Conservation (phyloP, 192 early-diverging fungal genomes). For the Mortierella antarctica region DNA sequence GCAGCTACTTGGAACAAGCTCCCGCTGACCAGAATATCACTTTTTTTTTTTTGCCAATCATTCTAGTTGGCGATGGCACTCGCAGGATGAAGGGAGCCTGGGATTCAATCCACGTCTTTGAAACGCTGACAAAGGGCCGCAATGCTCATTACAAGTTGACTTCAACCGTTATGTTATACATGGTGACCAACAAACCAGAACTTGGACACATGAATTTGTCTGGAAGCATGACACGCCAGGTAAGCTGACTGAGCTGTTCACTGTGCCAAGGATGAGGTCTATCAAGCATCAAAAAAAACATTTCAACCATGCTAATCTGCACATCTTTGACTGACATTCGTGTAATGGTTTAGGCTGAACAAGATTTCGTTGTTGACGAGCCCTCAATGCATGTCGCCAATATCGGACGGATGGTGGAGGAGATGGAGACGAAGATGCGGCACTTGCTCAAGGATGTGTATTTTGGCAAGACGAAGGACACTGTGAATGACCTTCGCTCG, state of each 20-base stretch:
- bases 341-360: slow-evolving; percentile 71
- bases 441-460: slow-evolving; percentile 94
- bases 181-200: slow-evolving; percentile 75
- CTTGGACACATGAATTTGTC: slow-evolving; percentile 85
- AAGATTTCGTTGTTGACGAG: slow-evolving; percentile 83
- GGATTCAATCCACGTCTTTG: slow-evolving; percentile 99
- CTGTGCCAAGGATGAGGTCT: neutral
- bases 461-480: slow-evolving; percentile 94
- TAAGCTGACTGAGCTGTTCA: slow-evolving; percentile 28
- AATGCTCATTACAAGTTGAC: slow-evolving; percentile 96
- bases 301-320: neutral
- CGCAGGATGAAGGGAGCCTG: slow-evolving; percentile 89
- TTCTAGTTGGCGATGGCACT: slow-evolving; percentile 68
- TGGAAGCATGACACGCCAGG: slow-evolving; percentile 94
- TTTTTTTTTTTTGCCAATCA: slow-evolving; percentile 2
- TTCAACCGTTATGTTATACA: slow-evolving; percentile 95
- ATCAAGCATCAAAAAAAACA: neutral
- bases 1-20: neutral
- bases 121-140: slow-evolving; percentile 87
- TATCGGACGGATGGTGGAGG: slow-evolving; percentile 96
- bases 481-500: slow-evolving; percentile 92
- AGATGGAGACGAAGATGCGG: slow-evolving; percentile 98
- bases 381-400: slow-evolving; percentile 87
- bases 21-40: neutral
- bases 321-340: neutral